Evolutionary conservation across 345 rosid species (phyloP).

Genomic region (Aquilaria sinensis): DNA sequence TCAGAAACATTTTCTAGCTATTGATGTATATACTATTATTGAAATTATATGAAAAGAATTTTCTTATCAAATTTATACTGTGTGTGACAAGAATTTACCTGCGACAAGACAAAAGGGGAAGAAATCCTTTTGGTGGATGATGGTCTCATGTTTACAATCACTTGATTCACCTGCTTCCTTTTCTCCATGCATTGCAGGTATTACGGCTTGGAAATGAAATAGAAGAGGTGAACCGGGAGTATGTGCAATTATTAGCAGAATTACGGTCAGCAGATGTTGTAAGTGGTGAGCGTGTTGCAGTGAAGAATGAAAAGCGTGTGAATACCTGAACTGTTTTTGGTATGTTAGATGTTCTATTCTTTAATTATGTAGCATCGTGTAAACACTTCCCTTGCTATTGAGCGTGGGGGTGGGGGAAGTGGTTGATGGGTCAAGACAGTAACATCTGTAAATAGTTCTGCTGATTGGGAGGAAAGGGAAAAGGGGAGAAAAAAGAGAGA

Average conservation of each 20-base stretch:
- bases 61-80: no score
- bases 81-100: not conserved
- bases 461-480: no score
- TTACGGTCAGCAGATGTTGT: slow-evolving; percentile 25
- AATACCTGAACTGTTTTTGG: slow-evolving; percentile 17
- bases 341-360: not conserved
- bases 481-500: no score
- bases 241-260: slow-evolving; percentile 35
- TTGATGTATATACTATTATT: no score
- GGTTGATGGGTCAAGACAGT: no score
- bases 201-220: slow-evolving; percentile 42
- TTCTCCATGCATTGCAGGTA: slow-evolving; percentile 34
- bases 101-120: not conserved
- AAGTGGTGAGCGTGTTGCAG: no score
- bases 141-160: not conserved
- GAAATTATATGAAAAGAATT: no score
- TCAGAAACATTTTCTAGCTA: no score
- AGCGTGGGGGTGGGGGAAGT: no score
- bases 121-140: not conserved
- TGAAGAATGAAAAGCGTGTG: slow-evolving; percentile 35
- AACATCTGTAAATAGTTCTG: no score
- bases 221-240: slow-evolving; percentile 29
- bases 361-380: not conserved
- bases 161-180: not conserved
- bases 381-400: no score